These are phyloP conservation scores for Gryganskiella cystojenkinii DNA, from an alignment of 192 early-diverging fungal species.

Conservation along the genomic window DNA sequence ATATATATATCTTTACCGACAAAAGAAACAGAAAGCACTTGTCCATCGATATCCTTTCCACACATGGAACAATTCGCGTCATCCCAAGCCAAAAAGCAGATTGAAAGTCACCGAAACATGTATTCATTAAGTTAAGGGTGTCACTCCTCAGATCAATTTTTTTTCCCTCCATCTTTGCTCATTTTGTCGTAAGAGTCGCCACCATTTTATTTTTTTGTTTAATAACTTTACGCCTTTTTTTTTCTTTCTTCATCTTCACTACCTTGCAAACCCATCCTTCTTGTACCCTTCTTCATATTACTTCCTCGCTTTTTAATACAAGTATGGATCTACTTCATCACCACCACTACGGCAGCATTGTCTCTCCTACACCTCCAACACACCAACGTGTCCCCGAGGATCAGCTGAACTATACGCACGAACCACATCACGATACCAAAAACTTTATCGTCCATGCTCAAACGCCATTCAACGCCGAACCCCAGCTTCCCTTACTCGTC, in stretches of 20 bases:
- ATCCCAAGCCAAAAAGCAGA: too few relatives aligned
- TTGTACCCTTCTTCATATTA: neutral
- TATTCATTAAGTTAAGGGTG: too few relatives aligned
- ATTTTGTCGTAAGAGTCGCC: neutral
- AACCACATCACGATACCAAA: constrained; percentile 73
- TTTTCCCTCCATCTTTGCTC: neutral
- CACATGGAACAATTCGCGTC: too few relatives aligned
- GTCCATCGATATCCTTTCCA: too few relatives aligned
- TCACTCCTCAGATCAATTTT: too few relatives aligned
- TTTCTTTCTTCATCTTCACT: neutral
- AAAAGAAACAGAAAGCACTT: too few relatives aligned
- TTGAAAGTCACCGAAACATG: too few relatives aligned
- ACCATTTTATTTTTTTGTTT: too few relatives aligned
- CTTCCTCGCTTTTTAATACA: neutral
- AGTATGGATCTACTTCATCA: neutral
- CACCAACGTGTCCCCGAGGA: neutral
- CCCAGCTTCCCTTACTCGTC: constrained; percentile 66
- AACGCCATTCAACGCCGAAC: constrained; percentile 91
- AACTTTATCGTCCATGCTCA: constrained; percentile 73
- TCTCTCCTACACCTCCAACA: constrained; percentile 13
- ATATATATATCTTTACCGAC: too few relatives aligned
- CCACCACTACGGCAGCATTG: too few relatives aligned
- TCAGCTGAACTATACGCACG: constrained; percentile 69
- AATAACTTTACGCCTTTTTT: neutral
- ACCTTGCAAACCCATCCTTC: neutral